Conservation (phyloP, 208 protist genomes). For the Crithidia sp. region DNA sequence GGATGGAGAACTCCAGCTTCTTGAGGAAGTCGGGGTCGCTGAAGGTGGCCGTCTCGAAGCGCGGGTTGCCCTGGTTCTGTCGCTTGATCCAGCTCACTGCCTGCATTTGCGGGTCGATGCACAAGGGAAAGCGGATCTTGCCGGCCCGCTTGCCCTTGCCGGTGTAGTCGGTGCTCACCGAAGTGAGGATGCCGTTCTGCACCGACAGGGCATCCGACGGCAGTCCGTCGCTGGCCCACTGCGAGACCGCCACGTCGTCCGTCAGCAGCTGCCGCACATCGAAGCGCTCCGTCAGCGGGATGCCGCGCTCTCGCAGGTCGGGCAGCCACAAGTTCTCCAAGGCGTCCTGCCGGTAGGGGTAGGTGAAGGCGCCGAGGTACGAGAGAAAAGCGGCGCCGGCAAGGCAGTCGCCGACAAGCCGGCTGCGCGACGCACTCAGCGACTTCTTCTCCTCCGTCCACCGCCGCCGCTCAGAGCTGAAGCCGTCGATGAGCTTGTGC, state of each 20-base stretch:
- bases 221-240: constrained; percentile 97
- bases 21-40: constrained; percentile 97
- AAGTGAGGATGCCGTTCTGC: constrained; percentile 98
- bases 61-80: constrained; percentile 91
- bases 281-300: constrained; percentile 93
- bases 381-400: constrained; percentile 96
- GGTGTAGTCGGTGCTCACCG: constrained; percentile 83
- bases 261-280: constrained; percentile 94
- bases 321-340: constrained; percentile 92
- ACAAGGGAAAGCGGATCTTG: constrained; percentile 96
- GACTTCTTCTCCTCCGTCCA: constrained; percentile 96
- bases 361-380: constrained; percentile 98
- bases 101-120: constrained; percentile 99
- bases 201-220: constrained; percentile 98
- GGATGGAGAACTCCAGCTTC: constrained; percentile 97
- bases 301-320: constrained; percentile 86
- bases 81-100: constrained; percentile 99
- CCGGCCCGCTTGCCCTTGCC: constrained; percentile 80
- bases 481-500: constrained; percentile 96
- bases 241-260: constrained; percentile 96
- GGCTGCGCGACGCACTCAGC: constrained; percentile 81
- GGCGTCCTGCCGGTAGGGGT: constrained; percentile 95
- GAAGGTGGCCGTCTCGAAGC: constrained; percentile 96
- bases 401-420: constrained; percentile 98
- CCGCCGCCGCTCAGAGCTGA: constrained; percentile 96